Evolutionary conservation across 345 rosid species (phyloP).

Genomic region (Eucalyptus guilfoylei): DNA sequence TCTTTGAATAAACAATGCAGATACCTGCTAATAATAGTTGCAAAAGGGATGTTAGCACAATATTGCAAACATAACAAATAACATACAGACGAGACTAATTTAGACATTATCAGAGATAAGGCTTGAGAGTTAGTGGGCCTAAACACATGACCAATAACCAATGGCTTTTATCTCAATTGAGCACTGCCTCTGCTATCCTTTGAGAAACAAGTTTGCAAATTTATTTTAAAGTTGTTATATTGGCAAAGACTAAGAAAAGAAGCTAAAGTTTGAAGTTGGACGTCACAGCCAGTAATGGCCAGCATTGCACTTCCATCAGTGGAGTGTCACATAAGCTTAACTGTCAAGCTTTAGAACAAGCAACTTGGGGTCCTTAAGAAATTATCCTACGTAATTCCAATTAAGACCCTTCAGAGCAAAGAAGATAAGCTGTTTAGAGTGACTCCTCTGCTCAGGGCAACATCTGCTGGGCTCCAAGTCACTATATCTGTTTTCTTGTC

Average conservation of each 20-base stretch:
- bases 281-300: background rate
- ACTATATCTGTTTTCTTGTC: conserved; percentile 21
- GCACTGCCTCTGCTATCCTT: background rate
- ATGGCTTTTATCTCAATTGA: background rate
- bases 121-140: background rate
- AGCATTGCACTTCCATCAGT: background rate
- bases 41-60: background rate
- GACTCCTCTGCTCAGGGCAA: background rate
- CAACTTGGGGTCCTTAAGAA: background rate
- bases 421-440: background rate
- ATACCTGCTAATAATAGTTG: conserved; percentile 19
- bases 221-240: background rate
- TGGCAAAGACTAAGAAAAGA: background rate
- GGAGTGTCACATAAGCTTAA: background rate
- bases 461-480: conserved; percentile 13
- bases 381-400: background rate
- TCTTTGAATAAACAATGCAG: conserved; percentile 20
- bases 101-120: background rate
- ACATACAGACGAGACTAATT: too few relatives aligned
- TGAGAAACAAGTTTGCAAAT: background rate
- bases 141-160: background rate
- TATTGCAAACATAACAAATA: background rate
- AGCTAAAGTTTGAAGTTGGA: background rate
- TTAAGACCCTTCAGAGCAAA: background rate
- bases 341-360: background rate